A percentile compares a stretch with the other conserved stretches of the same genome.
Evolutionary conservation across 2,329 filamentous ascomycete genomes (phyloP).

Genomic region (Trichoderma sp.): DNA sequence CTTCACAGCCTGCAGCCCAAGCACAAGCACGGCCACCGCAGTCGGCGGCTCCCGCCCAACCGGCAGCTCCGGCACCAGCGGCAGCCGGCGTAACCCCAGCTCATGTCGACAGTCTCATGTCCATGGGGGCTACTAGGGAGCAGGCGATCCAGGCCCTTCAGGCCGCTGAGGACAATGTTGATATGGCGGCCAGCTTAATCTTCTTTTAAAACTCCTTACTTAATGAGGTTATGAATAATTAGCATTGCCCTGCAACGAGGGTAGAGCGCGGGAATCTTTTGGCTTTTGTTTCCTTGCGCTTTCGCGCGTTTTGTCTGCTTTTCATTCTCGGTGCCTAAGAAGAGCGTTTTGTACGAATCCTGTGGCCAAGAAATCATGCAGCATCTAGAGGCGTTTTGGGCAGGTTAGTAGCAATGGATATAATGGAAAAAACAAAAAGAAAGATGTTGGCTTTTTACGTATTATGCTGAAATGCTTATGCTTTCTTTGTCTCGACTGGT

Average conservation of each 20-base stretch:
- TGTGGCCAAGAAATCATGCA: not conserved
- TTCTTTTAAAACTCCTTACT: conserved; percentile 47
- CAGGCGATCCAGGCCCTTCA: conserved; percentile 80
- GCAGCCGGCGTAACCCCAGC: conserved; percentile 57
- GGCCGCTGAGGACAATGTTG: conserved; percentile 82
- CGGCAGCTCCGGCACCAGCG: conserved; percentile 37
- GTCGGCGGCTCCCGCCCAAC: conserved; percentile 36
- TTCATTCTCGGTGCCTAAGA: not conserved
- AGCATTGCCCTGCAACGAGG: conserved; percentile 8
- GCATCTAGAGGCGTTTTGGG: conserved; percentile 25
- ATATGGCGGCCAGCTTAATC: conserved; percentile 83
- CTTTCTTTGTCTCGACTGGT: conserved; percentile 1
- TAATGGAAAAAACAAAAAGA: conserved; percentile 4
- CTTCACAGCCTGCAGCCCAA: conserved; percentile 30
- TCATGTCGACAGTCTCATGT: conserved; percentile 74
- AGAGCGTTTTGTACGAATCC: not conserved
- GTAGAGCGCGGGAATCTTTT: conserved; percentile 6
- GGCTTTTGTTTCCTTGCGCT: not conserved
- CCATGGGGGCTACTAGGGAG: conserved; percentile 75
- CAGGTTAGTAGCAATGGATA: not conserved
- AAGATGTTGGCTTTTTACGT: not conserved
- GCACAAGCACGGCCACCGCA: conserved; percentile 35
- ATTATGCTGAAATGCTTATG: not conserved
- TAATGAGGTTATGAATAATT: conserved; percentile 21
- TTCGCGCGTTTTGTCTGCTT: conserved; percentile 2